Evolutionary conservation across 1,284 basidiomycete species (phyloP), one percentile per base, ranked within the genome.

Genomic region (Fomitopsis palustris): DNA sequence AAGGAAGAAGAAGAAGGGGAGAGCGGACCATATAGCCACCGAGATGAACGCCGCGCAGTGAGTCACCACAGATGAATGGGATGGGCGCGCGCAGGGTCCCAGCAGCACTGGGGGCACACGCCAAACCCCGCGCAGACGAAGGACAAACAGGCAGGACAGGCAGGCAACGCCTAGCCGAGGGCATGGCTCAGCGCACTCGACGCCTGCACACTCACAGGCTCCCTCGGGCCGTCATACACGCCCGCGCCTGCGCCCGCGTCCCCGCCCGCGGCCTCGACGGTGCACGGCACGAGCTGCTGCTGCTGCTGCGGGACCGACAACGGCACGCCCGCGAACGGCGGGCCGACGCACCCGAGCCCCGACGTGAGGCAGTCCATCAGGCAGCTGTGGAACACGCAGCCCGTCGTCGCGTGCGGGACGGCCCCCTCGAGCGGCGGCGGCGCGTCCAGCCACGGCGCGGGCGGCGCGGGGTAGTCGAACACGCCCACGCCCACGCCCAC

Each of bases 171-270:
- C 58, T 56, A 67, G 19, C 66, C 66, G 3, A 67, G 58, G 41
- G 66, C 66, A 37, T 65, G 61, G 47, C 66, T 57, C 27, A 67
- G 62, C 57, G 66, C 61, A 27, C 65, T 65, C 2, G 64, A 65
- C n/a, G 59, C 62, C 27, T 60, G 56, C 10, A 63, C 57, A 33
- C 59, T 53, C 61, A 61, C 51, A 53, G 47, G 57, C 37, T 54
- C 33, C 21, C 38, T 53, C 43, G 41, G 21, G 27, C 56, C 35
- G 35, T 60, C 57, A 52, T 52, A 55, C 23, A 16, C 19, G 6
- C 27, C 57, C 35, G 3, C 27, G 21, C 19, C 41, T 39, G 33
- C 17, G 29, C n/a, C 57, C 3, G n/a, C 31, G n/a, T 14, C 21
- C 4, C 35, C 29, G 39, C n/a, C 42, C 35, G 51, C 21, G 12